Conservation (phyloP, 805 yeast species). For the Millerozyma acaciae region DNA sequence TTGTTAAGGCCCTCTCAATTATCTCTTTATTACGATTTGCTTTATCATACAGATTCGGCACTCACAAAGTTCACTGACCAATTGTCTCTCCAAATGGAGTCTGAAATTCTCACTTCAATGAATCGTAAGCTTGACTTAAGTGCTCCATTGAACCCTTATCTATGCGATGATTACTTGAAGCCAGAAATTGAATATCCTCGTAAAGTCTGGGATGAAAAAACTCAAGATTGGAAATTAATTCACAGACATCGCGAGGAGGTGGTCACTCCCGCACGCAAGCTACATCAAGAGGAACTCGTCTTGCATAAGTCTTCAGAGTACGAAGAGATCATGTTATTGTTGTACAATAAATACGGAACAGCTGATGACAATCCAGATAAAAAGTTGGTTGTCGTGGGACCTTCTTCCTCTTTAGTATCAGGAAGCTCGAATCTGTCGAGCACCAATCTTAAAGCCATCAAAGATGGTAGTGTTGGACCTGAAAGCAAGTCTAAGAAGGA, state of each 20-base stretch:
- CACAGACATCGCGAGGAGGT: conserved; percentile 31
- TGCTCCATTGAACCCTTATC: conserved; percentile 69
- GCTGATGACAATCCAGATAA: conserved; percentile 37
- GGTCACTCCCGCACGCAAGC: conserved; percentile 28
- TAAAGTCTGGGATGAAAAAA: conserved; percentile 38
- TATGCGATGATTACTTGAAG: conserved; percentile 40
- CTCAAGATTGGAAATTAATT: conserved; percentile 25
- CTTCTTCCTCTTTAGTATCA: conserved; percentile 19
- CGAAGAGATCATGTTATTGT: conserved; percentile 77
- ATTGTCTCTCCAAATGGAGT: conserved; percentile 75
- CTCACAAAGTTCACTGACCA: conserved; percentile 75
- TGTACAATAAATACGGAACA: conserved; percentile 36
- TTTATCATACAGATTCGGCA: conserved; percentile 75
- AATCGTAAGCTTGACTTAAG: conserved; percentile 72
- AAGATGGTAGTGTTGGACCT: conserved; percentile 24
- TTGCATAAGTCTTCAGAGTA: conserved; percentile 73
- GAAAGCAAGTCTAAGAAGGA: conserved; percentile 22
- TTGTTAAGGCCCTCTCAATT: conserved; percentile 76
- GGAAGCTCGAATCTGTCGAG: conserved; percentile 10
- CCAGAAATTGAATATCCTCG: conserved; percentile 50
- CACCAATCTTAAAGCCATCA: conserved; percentile 16
- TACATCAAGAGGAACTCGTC: conserved; percentile 40
- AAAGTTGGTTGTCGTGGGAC: conserved; percentile 37
- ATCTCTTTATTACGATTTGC: conserved; percentile 78
- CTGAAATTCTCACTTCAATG: conserved; percentile 79